Percentiles rank a stretch among this genome's conserved stretches.
Evolutionary conservation across 257 asterid species (phyloP).

Genomic region (Scutellaria minor): DNA sequence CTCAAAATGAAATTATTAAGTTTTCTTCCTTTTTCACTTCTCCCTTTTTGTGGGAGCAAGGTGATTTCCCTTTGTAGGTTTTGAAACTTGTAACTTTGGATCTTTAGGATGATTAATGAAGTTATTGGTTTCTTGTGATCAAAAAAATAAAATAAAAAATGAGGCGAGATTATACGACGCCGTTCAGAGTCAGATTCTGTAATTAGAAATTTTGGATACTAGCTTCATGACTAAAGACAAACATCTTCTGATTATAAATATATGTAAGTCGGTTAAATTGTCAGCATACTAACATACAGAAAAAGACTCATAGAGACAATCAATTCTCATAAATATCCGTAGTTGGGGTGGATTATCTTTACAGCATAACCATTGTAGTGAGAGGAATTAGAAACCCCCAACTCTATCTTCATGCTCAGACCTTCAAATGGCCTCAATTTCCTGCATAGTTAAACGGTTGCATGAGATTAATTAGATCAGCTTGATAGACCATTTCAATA

Average conservation of each 20-base stretch:
- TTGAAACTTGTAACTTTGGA: no score
- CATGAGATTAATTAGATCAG: background rate
- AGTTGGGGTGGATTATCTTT: background rate
- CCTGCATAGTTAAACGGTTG: background rate
- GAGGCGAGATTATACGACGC: no score
- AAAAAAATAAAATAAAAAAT: no score
- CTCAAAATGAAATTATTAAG: no score
- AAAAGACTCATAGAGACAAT: background rate
- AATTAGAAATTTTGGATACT: no score
- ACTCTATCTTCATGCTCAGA: background rate
- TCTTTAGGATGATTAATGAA: no score
- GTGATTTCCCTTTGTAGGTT: no score
- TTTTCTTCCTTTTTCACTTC: no score
- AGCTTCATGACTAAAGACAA: background rate
- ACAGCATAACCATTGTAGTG: background rate
- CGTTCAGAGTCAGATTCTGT: no score
- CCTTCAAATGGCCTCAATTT: slow-evolving; percentile 6
- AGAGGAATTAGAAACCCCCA: background rate
- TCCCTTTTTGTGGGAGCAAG: no score
- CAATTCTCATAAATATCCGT: background rate
- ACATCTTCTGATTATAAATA: background rate
- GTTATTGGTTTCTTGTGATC: no score
- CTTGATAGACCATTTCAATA: background rate
- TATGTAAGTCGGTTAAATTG: no score
- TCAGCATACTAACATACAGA: background rate